A percentile compares a stretch with the other conserved stretches of the same genome.
Evolutionary conservation across 257 asterid genomes (phyloP).

Genomic region (Solanum boliviense): DNA sequence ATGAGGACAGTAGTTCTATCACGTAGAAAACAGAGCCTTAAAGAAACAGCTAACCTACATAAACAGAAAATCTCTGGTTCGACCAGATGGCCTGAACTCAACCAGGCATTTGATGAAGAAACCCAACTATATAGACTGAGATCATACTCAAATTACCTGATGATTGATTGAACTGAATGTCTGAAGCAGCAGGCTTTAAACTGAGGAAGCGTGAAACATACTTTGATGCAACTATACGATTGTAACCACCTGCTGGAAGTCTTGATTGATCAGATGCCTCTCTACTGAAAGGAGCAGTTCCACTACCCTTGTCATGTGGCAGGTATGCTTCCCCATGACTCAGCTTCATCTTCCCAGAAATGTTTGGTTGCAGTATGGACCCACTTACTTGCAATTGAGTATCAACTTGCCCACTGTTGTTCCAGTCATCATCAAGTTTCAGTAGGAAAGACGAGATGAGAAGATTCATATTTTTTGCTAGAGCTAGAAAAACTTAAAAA

Average conservation of each 20-base stretch:
- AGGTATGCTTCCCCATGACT: slow-evolving; percentile 97
- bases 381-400: slow-evolving; percentile 85
- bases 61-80: neutral
- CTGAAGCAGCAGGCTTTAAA: slow-evolving; percentile 68
- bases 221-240: slow-evolving; percentile 82
- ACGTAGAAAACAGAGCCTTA: neutral
- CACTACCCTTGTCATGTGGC: slow-evolving; percentile 95
- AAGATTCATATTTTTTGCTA: neutral
- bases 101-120: neutral
- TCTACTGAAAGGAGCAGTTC: slow-evolving; percentile 62
- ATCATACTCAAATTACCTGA: slow-evolving; percentile 46
- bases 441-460: slow-evolving; percentile 1
- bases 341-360: slow-evolving; percentile 86
- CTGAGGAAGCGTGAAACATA: slow-evolving; percentile 87
- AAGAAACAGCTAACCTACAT: neutral
- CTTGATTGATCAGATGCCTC: slow-evolving; percentile 39
- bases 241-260: slow-evolving; percentile 57
- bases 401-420: slow-evolving; percentile 94
- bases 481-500: neutral
- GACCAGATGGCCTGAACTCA: neutral
- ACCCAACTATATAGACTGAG: neutral
- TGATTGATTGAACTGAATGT: slow-evolving; percentile 42
- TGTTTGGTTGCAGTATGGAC: slow-evolving; percentile 91
- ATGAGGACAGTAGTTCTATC: neutral
- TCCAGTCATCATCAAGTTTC: slow-evolving; percentile 17